phyloP scores from a whole-genome alignment of 805 yeast species.

The Candida odintsovae region DNA sequence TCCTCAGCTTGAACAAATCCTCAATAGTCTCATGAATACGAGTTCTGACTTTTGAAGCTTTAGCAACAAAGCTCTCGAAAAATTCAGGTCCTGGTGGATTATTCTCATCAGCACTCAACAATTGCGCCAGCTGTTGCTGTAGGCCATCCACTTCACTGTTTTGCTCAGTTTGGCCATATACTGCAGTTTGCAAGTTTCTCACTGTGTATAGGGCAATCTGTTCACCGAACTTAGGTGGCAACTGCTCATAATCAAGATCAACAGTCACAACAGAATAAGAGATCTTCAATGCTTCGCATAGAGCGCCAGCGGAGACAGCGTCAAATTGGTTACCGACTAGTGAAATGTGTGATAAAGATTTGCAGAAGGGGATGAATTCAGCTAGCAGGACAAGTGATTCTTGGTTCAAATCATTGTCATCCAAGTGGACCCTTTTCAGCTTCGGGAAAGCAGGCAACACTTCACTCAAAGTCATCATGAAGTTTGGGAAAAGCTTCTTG shows the following conservation, averaged over 20 bases:
- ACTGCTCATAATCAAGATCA: conserved; percentile 54
- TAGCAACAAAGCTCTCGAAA: conserved; percentile 29
- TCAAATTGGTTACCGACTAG: conserved; percentile 62
- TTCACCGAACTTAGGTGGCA: conserved; percentile 56
- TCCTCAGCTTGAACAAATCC: conserved; percentile 54
- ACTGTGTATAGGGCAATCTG: conserved; percentile 71
- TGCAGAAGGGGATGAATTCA: conserved; percentile 67
- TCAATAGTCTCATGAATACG: conserved; percentile 43
- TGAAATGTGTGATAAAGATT: conserved; percentile 58
- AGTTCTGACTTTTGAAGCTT: conserved; percentile 32
- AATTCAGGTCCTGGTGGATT: conserved; percentile 22
- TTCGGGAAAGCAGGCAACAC: conserved; percentile 65
- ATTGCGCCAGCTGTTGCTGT: conserved; percentile 39
- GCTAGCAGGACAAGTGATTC: conserved; percentile 57
- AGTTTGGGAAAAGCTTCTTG: conserved; percentile 58
- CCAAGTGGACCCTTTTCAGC: conserved; percentile 64
- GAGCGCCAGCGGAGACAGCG: conserved; percentile 53
- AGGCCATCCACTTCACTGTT: conserved; percentile 48
- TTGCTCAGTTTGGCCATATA: conserved; percentile 23
- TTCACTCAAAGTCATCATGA: conserved; percentile 46
- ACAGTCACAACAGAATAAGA: conserved; percentile 58
- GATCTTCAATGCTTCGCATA: conserved; percentile 60
- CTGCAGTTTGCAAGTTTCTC: conserved; percentile 67
- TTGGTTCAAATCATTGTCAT: conserved; percentile 55
- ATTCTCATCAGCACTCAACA: conserved; percentile 35